A percentile compares a stretch with the other conserved stretches of the same genome.
Evolutionary conservation across 2,329 filamentous ascomycete species (phyloP).

Genomic region (Aspergillus sojae): DNA sequence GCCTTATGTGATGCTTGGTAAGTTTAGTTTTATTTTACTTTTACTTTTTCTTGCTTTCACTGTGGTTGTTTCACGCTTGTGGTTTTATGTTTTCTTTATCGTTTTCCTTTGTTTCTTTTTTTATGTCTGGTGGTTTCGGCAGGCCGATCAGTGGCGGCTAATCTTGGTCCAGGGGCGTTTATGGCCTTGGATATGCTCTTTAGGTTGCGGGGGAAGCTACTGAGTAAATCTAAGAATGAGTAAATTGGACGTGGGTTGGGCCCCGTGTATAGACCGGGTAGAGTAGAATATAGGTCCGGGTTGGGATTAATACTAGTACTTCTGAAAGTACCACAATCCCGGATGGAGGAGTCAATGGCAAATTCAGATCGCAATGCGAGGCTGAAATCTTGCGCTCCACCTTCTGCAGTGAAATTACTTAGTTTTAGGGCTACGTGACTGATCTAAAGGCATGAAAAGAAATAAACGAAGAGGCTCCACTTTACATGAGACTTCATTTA

Average conservation of each 20-base stretch:
- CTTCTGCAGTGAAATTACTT: neutral
- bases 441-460: constrained; percentile 1
- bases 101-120: neutral
- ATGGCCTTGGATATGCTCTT: constrained; percentile 44
- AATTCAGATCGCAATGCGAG: neutral
- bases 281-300: neutral
- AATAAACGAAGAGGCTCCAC: neutral
- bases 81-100: neutral
- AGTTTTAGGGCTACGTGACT: neutral
- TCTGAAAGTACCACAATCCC: neutral
- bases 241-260: constrained; percentile 13
- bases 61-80: neutral
- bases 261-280: too few species aligned
- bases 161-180: constrained; percentile 31
- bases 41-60: neutral
- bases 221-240: constrained; percentile 34
- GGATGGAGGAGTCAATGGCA: neutral
- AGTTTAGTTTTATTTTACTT: constrained; percentile 27
- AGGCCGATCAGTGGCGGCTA: neutral
- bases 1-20: constrained; percentile 60
- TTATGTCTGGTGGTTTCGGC: neutral
- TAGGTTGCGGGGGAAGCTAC: constrained; percentile 31
- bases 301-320: neutral
- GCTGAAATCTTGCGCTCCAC: neutral
- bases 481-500: neutral